Percentiles rank a stretch among this genome's conserved stretches.
Conservation (phyloP, 257 asterid genomes). For the Plantago ovata region DNA sequence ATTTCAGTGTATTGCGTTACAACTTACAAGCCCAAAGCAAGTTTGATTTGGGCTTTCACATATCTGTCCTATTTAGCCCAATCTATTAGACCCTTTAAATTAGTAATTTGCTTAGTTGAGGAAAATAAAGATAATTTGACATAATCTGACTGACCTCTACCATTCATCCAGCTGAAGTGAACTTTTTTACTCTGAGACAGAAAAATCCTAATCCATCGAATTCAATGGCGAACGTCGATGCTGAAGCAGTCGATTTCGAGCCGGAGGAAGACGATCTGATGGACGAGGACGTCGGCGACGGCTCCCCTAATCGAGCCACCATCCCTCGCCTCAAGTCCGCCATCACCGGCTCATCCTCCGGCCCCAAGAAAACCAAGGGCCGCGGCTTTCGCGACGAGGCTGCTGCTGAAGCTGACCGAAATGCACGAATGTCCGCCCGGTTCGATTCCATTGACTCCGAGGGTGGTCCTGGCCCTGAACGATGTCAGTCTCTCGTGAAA, state of each 20-base stretch:
- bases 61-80: too few relatives aligned
- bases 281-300: constrained; percentile 85
- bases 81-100: too few relatives aligned
- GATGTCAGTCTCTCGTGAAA: constrained; percentile 45
- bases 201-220: neutral
- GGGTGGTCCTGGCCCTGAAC: constrained; percentile 96
- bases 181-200: too few relatives aligned
- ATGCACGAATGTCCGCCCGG: constrained; percentile 81
- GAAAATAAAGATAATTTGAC: too few relatives aligned
- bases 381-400: constrained; percentile 93
- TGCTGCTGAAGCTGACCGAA: constrained; percentile 76
- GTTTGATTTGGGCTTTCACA: too few relatives aligned
- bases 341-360: constrained; percentile 48
- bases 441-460: constrained; percentile 80
- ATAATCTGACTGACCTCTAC: too few relatives aligned
- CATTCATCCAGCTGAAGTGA: too few relatives aligned
- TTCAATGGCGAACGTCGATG: constrained; percentile 77
- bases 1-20: too few relatives aligned
- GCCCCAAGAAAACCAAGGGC: constrained; percentile 86
- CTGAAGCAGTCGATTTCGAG: constrained; percentile 91
- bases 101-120: too few relatives aligned
- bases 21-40: too few relatives aligned
- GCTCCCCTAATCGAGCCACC: constrained; percentile 50
- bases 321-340: constrained; percentile 79
- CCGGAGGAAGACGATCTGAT: constrained; percentile 96